Evolutionary conservation across 139 green algal species (phyloP).

Genomic region (Chlorella sp.): DNA sequence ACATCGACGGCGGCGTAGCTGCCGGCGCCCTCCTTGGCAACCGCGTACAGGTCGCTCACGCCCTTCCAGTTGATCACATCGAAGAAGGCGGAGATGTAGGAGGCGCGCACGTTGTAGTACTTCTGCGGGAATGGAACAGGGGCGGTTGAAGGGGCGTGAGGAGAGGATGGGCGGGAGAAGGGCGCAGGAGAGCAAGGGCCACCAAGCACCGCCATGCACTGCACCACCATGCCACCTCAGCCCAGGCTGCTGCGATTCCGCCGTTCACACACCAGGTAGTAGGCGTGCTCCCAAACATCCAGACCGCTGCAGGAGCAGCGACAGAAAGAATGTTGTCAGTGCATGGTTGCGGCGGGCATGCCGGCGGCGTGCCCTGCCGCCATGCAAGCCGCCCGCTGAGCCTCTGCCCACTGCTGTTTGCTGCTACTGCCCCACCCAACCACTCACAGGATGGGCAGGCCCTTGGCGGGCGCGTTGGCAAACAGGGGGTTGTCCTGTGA

Average conservation of each 20-base stretch:
- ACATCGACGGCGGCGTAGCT: neutral
- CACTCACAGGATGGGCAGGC: constrained; percentile 45
- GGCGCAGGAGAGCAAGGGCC: too few relatives aligned
- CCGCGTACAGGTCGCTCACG: constrained; percentile 40
- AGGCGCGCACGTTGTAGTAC: constrained; percentile 83
- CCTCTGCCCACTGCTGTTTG: neutral
- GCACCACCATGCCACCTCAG: too few relatives aligned
- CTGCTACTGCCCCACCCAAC: too few relatives aligned
- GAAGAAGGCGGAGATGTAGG: constrained; percentile 85
- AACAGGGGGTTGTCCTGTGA: constrained; percentile 42
- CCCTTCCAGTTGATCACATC: constrained; percentile 74
- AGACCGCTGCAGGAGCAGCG: too few relatives aligned
- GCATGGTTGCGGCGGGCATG: too few relatives aligned
- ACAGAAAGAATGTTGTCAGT: too few relatives aligned
- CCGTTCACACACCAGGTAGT: constrained; percentile 19
- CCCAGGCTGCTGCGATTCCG: too few relatives aligned
- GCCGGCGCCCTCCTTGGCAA: constrained; percentile 23
- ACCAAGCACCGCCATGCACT: too few relatives aligned
- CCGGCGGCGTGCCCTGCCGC: too few relatives aligned
- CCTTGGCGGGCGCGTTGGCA: too few relatives aligned
- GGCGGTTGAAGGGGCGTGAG: neutral
- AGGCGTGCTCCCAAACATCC: constrained; percentile 9
- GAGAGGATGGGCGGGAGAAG: too few relatives aligned
- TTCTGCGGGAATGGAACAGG: constrained; percentile 13
- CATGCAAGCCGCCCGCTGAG: too few relatives aligned